These are phyloP conservation scores for Pascua sp. DNA, from an alignment of 1,284 basidiomycete genomes.

Conservation along the genomic window DNA sequence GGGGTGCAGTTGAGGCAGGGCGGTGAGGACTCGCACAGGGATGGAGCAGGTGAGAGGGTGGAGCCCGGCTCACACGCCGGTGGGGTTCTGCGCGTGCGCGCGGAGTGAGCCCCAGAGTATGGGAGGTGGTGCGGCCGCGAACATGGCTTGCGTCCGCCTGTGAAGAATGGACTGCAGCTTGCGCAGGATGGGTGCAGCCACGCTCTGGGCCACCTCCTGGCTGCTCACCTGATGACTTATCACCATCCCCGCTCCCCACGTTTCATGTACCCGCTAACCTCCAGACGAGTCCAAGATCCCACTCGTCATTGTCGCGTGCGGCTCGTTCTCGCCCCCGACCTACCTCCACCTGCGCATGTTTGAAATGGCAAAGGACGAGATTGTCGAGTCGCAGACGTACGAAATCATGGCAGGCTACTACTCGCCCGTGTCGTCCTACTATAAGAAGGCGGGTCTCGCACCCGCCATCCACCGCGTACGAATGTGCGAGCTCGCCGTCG, in stretches of 20 bases:
- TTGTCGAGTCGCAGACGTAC: constrained; percentile 85
- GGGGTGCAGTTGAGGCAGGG: too few species aligned
- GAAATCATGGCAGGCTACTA: constrained; percentile 93
- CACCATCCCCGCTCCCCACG: background rate
- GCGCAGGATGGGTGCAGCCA: too few species aligned
- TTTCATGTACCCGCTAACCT: constrained; percentile 2
- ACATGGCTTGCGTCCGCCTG: too few species aligned
- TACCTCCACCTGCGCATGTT: constrained; percentile 77
- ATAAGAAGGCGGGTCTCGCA: constrained; percentile 84
- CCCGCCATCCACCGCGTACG: constrained; percentile 74
- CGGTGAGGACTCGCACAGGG: background rate
- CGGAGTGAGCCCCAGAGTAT: too few species aligned
- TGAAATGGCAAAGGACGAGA: constrained; percentile 95
- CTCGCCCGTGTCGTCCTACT: constrained; percentile 85
- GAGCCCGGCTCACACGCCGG: constrained; percentile 1
- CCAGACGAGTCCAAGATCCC: constrained; percentile 52
- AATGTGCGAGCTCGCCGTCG: constrained; percentile 83
- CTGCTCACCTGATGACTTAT: too few species aligned
- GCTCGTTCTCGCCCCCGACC: constrained; percentile 57
- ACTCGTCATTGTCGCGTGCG: constrained; percentile 55
- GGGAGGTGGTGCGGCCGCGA: too few species aligned
- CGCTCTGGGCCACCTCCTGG: too few species aligned
- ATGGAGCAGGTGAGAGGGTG: background rate
- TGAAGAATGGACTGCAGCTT: too few species aligned
- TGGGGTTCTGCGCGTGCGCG: too few species aligned